Conservation (phyloP, 176 grass and related monocot species). For the Echinochloa phyllopogon region DNA sequence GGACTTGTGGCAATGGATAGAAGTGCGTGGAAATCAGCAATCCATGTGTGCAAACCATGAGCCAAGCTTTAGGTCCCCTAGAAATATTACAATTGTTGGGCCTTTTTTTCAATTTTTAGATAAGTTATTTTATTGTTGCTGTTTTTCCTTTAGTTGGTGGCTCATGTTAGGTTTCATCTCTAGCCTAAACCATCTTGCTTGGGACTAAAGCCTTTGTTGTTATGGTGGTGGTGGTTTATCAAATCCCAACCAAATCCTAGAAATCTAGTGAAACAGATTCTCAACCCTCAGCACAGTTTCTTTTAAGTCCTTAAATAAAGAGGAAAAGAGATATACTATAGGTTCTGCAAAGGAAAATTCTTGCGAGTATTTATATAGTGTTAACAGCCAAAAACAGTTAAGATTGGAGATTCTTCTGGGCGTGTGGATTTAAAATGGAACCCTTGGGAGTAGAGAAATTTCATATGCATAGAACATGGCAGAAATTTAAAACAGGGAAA, state of each 20-base stretch:
- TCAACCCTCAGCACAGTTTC: neutral
- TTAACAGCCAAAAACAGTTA: neutral
- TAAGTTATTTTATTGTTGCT: neutral
- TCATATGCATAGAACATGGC: neutral
- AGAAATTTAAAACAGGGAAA: neutral
- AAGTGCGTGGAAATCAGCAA: neutral
- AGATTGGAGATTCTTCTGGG: neutral
- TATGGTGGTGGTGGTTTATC: neutral
- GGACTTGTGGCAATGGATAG: neutral
- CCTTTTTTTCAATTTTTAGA: neutral
- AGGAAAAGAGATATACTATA: neutral
- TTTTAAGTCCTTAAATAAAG: neutral
- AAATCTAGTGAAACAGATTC: neutral
- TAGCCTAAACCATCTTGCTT: neutral
- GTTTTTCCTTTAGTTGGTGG: neutral
- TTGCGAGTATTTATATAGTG: neutral
- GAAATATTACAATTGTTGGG: neutral
- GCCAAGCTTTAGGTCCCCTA: neutral
- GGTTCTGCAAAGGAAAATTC: neutral
- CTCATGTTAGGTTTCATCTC: neutral
- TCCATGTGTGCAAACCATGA: neutral
- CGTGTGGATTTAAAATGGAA: neutral
- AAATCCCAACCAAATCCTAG: neutral
- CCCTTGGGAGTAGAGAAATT: neutral
- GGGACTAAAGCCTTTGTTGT: neutral